Evolutionary conservation across 768 basidiomycete species (phyloP), one percentile per base, ranked within the genome.

Genomic region (Suillus spraguei): DNA sequence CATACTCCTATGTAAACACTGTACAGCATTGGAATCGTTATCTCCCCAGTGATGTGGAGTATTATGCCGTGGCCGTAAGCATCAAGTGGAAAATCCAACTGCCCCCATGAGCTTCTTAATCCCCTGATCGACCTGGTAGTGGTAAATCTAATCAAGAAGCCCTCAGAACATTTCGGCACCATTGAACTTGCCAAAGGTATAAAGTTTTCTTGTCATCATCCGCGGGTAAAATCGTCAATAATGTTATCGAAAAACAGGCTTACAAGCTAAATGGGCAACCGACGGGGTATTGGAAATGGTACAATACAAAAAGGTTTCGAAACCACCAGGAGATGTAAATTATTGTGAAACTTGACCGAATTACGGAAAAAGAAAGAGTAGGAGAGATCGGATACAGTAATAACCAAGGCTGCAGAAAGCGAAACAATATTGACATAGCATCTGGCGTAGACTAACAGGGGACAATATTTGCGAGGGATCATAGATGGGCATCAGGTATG

Each of bases 331-430:
- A 17, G 24, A 47, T 35, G 24, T 38, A 49, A 60, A 60, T 59
- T 60, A 60, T 59, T 11, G 53, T 7, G 41, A 41, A 33, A 8
- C 33, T 38, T 22, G 60, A 54, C 41, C n/a, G n/a, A 39, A 61
- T 60, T 61, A 61, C n/a, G 60, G 36, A 22, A 33, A 59, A 32
- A 60, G 32, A 32, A 49, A 32, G 50, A 61, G 52, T 58, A 61
- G 41, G 28, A 24, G 28, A 58, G 39, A 41, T 20, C 36, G 60
- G 54, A 64, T 74, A 74, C 75, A 68, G 58, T 74, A 76, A 49
- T 66, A 55, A 73, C 60, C 60, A 70, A 28, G 67, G 74, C 72
- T 69, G 74, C 73, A 71, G 56, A 60, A 44, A 71, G 67, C 71
- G 41, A 58, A 61, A 61, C 63, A 60, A 64, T 63, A 66, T 73